Conservation (phyloP, 352 stramenopile genomes). For the Globisporangium cederbergense region DNA sequence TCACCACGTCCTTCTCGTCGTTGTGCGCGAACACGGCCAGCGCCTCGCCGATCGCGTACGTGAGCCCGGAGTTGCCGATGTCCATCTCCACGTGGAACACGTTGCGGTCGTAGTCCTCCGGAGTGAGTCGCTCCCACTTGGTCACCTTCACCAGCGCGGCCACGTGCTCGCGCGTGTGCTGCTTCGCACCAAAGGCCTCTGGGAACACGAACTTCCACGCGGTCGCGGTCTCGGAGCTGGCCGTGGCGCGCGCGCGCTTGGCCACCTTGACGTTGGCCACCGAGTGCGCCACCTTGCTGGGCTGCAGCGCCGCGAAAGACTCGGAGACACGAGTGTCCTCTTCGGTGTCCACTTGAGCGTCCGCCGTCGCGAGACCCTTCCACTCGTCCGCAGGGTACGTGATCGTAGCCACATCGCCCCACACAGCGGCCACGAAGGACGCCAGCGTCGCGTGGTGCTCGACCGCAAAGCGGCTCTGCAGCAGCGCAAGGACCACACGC, state of each 20-base stretch:
- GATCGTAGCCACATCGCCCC: slow-evolving; percentile 50
- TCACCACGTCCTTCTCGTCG: slow-evolving; percentile 65
- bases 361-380: slow-evolving; percentile 19
- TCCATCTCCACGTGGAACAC: slow-evolving; percentile 88
- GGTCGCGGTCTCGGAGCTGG: slow-evolving; percentile 52
- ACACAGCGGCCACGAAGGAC: slow-evolving; percentile 58
- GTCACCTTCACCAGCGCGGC: slow-evolving; percentile 69
- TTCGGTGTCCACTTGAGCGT: too few species aligned
- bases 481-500: slow-evolving; percentile 49
- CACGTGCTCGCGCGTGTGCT: slow-evolving; percentile 64
- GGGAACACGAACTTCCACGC: slow-evolving; percentile 73
- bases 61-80: slow-evolving; percentile 71
- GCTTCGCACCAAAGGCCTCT: slow-evolving; percentile 40
- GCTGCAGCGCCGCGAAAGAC: slow-evolving; percentile 33
- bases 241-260: slow-evolving; percentile 35
- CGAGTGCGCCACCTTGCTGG: slow-evolving; percentile 54
- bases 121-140: slow-evolving; percentile 79
- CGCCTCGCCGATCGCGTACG: slow-evolving; percentile 84
- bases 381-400: slow-evolving; percentile 48
- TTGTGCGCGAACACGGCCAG: slow-evolving; percentile 85
- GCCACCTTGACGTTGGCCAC: slow-evolving; percentile 22
- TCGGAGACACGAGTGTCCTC: slow-evolving; percentile 10
- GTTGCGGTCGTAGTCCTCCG: slow-evolving; percentile 77
- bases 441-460: slow-evolving; percentile 44
- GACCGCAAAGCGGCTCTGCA: slow-evolving; percentile 35